phyloP scores from a whole-genome alignment of 1,284 basidiomycete genomes.

The Malassezia psittaci region DNA sequence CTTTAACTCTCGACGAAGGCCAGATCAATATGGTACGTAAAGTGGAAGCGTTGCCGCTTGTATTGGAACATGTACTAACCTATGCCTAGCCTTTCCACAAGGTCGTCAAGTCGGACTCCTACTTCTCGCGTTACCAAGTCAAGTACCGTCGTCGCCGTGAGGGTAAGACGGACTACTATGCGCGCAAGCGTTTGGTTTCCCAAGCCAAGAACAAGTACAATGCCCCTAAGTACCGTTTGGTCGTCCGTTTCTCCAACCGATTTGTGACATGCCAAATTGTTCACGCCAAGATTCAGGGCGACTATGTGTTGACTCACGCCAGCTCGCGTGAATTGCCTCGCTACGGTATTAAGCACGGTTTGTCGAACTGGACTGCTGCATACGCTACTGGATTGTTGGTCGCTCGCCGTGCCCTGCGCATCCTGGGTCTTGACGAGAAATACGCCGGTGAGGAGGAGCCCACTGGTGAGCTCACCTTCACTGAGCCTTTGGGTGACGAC shows the following conservation, averaged over 20 bases:
- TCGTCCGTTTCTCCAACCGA: slow-evolving; percentile 67
- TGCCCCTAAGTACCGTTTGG: slow-evolving; percentile 93
- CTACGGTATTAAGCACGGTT: slow-evolving; percentile 95
- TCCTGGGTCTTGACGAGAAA: slow-evolving; percentile 94
- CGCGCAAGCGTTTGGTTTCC: slow-evolving; percentile 84
- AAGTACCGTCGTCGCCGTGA: slow-evolving; percentile 62
- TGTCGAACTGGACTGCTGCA: slow-evolving; percentile 97
- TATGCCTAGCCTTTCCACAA: slow-evolving; percentile 52
- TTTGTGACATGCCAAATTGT: slow-evolving; percentile 59
- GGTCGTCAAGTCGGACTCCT: slow-evolving; percentile 59
- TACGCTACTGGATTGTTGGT: slow-evolving; percentile 95
- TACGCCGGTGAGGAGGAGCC: slow-evolving; percentile 92
- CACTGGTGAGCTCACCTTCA: slow-evolving; percentile 72
- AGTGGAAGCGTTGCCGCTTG: not conserved
- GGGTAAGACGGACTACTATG: slow-evolving; percentile 99
- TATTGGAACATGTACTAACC: slow-evolving; percentile 1
- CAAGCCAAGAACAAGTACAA: slow-evolving; percentile 99
- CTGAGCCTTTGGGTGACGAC: slow-evolving; percentile 78
- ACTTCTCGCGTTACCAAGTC: slow-evolving; percentile 77
- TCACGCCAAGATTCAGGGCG: slow-evolving; percentile 93
- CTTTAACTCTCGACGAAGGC: slow-evolving; percentile 15
- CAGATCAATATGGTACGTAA: slow-evolving; percentile 16
- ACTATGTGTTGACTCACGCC: slow-evolving; percentile 67
- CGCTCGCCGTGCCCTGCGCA: slow-evolving; percentile 87
- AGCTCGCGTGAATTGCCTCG: slow-evolving; percentile 77